Percentiles rank a stretch among this genome's conserved stretches.
Conservation (phyloP, 768 basidiomycete genomes). For the Xerocomellus intermedius region DNA sequence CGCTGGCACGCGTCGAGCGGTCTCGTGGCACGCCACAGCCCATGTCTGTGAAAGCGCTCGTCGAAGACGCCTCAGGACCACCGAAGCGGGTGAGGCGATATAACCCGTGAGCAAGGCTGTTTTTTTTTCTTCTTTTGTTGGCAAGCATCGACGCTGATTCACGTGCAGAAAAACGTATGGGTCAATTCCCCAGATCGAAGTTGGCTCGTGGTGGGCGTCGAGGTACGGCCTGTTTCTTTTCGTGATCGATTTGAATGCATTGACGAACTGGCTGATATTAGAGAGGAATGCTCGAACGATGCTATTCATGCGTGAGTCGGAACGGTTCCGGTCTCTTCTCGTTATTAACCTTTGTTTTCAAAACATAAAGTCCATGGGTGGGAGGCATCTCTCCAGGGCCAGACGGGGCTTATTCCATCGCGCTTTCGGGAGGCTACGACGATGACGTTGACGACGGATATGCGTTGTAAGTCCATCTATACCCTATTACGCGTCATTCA, state of each 20-base stretch:
- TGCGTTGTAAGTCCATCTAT: slow-evolving; percentile 60
- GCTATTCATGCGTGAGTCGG: slow-evolving; percentile 78
- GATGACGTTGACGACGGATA: slow-evolving; percentile 83
- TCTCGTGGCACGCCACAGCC: slow-evolving; percentile 35
- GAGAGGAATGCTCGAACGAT: slow-evolving; percentile 67
- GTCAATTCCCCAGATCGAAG: slow-evolving; percentile 69
- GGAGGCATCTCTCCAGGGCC: slow-evolving; percentile 66
- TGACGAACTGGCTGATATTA: slow-evolving; percentile 14
- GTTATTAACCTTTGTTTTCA: neutral
- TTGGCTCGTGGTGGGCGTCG: slow-evolving; percentile 83
- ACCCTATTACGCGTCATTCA: neutral
- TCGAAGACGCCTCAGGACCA: slow-evolving; percentile 36
- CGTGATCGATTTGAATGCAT: neutral
- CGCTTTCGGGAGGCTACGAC: slow-evolving; percentile 85
- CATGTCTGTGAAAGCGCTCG: slow-evolving; percentile 38
- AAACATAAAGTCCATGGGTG: slow-evolving; percentile 64
- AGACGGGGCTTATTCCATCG: slow-evolving; percentile 80
- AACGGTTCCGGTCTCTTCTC: neutral
- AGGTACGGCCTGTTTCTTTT: slow-evolving; percentile 38
- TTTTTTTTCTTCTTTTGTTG: neutral
- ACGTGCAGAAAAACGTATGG: slow-evolving; percentile 70
- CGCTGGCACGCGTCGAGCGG: slow-evolving; percentile 37
- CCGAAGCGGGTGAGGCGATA: slow-evolving; percentile 33
- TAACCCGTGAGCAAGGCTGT: slow-evolving; percentile 25
- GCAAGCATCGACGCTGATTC: slow-evolving; percentile 20